Percentiles rank a stretch among this genome's conserved stretches.
phyloP scores from a whole-genome alignment of 1,139 yeast genomes.

The Saccharomycopsis crataegensis region DNA sequence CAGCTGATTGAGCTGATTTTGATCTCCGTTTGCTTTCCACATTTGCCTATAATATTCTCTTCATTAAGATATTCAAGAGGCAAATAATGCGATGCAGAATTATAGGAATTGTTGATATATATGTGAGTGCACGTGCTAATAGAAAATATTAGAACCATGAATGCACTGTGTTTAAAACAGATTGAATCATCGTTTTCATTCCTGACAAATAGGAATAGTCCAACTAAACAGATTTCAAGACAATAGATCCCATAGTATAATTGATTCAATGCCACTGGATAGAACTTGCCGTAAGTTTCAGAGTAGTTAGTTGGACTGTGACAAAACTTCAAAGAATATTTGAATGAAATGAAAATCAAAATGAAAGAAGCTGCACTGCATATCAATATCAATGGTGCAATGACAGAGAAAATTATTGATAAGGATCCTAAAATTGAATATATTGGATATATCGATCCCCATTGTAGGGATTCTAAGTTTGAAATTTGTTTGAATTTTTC shows the following conservation, averaged over 20 bases:
- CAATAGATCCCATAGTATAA: constrained; percentile 74
- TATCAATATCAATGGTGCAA: constrained; percentile 69
- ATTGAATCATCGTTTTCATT: constrained; percentile 33
- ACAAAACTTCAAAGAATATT: constrained; percentile 56
- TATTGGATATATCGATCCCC: constrained; percentile 77
- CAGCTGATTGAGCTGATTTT: constrained; percentile 7
- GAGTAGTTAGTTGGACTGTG: constrained; percentile 41
- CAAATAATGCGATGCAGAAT: constrained; percentile 22
- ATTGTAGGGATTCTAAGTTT: constrained; percentile 39
- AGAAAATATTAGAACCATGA: constrained; percentile 39
- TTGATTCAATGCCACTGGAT: constrained; percentile 69
- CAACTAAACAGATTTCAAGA: constrained; percentile 69
- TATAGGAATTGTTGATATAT: constrained; percentile 30
- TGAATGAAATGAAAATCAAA: constrained; percentile 56
- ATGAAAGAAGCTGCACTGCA: constrained; percentile 53
- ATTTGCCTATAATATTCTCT: constrained; percentile 12
- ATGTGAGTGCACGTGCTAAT: constrained; percentile 34
- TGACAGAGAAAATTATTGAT: constrained; percentile 65
- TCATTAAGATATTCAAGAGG: constrained; percentile 24
- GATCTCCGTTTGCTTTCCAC: not conserved
- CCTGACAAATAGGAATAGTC: constrained; percentile 57
- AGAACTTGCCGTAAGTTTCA: constrained; percentile 64
- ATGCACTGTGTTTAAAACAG: constrained; percentile 37
- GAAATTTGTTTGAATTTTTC: constrained; percentile 41
- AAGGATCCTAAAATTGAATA: constrained; percentile 73